These are phyloP conservation scores for Austroboletus niveus DNA, from an alignment of 1,284 basidiomycete species.

Conservation along the genomic window DNA sequence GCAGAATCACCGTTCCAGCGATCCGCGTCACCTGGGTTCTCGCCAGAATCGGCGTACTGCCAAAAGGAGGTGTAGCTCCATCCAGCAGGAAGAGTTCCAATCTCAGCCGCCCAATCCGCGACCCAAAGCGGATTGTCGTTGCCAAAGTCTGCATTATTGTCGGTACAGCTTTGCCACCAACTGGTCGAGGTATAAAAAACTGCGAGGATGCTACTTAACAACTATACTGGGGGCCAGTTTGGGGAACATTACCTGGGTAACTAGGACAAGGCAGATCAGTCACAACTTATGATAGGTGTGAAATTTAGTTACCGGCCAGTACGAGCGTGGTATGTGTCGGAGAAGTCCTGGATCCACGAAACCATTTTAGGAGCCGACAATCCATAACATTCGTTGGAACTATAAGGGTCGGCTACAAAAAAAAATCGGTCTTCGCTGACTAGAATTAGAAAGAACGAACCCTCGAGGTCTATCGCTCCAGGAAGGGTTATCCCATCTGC, in stretches of 20 bases:
- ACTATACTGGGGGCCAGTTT: background rate
- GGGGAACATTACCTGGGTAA: conserved; percentile 33
- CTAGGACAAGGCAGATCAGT: conserved; percentile 21
- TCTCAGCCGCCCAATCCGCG: conserved; percentile 47
- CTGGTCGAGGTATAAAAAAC: conserved; percentile 64
- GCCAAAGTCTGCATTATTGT: conserved; percentile 51
- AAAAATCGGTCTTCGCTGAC: background rate
- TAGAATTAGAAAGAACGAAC: conserved; percentile 32
- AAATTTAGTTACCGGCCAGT: conserved; percentile 43
- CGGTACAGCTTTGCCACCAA: conserved; percentile 70
- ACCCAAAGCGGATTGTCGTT: conserved; percentile 57
- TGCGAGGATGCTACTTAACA: conserved; percentile 8
- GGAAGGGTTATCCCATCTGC: conserved; percentile 61
- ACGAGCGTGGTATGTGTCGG: conserved; percentile 52
- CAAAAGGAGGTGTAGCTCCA: conserved; percentile 60
- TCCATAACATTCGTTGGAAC: conserved; percentile 52
- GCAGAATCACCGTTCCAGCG: conserved; percentile 49
- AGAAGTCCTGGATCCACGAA: conserved; percentile 61
- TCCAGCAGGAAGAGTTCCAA: conserved; percentile 56
- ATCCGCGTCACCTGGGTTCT: conserved; percentile 57
- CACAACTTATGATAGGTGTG: background rate
- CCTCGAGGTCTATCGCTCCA: conserved; percentile 64
- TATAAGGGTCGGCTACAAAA: conserved; percentile 45
- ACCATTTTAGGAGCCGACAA: conserved; percentile 55
- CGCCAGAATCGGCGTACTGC: conserved; percentile 55